These are phyloP conservation scores for Alternaria triticimaculans DNA, from an alignment of 2,329 filamentous ascomycete genomes.

Conservation along the genomic window DNA sequence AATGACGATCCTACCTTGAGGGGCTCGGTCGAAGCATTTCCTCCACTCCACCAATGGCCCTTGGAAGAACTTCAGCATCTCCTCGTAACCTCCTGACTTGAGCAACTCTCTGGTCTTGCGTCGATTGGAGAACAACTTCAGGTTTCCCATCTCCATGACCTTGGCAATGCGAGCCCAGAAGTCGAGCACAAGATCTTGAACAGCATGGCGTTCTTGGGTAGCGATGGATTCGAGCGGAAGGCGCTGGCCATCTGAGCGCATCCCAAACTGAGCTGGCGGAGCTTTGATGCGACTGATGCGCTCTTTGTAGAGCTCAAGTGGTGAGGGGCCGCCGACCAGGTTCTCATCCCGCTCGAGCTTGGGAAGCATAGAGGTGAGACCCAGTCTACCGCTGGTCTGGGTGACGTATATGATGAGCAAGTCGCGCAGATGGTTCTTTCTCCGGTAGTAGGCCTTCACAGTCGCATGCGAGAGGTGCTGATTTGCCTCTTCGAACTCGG, in stretches of 20 bases:
- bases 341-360: conserved; percentile 43
- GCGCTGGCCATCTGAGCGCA: conserved; percentile 45
- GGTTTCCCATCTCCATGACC: conserved; percentile 89
- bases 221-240: conserved; percentile 46
- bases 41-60: conserved; percentile 81
- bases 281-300: conserved; percentile 45
- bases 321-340: conserved; percentile 33
- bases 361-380: conserved; percentile 93
- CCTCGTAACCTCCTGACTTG: conserved; percentile 82
- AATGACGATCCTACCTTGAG: conserved; percentile 45
- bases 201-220: conserved; percentile 45
- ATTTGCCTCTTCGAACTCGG: conserved; percentile 58
- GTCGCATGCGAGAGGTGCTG: conserved; percentile 57
- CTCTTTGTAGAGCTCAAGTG: conserved; percentile 44
- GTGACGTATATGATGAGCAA: conserved; percentile 90
- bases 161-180: conserved; percentile 95
- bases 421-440: conserved; percentile 81
- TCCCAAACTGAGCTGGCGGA: conserved; percentile 44
- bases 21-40: conserved; percentile 79
- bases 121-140: conserved; percentile 84
- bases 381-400: conserved; percentile 89
- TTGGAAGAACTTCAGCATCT: conserved; percentile 79
- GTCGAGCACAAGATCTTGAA: conserved; percentile 68
- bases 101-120: conserved; percentile 90
- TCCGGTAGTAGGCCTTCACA: conserved; percentile 76